These are phyloP conservation scores for Elsinoe necatrix DNA, from an alignment of 2,329 filamentous ascomycete genomes.

Conservation along the genomic window DNA sequence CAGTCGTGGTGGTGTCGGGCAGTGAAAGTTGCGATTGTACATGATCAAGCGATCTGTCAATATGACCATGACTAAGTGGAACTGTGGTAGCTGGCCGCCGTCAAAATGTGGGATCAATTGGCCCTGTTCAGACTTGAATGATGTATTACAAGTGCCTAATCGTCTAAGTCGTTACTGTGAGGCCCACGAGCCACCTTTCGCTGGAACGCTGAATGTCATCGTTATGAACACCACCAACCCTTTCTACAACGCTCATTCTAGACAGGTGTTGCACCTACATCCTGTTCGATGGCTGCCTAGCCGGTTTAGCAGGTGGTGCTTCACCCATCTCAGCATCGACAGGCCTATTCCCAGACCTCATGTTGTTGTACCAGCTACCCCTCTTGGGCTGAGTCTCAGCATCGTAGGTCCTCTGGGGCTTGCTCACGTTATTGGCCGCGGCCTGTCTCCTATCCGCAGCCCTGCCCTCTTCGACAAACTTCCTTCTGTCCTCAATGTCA, in stretches of 20 bases:
- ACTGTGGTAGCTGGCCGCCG: no score
- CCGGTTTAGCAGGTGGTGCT: neutral
- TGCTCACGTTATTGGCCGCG: conserved; percentile 12
- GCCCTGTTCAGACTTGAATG: no score
- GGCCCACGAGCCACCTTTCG: neutral
- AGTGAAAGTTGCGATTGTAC: no score
- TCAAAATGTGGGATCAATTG: no score
- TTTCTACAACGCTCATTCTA: neutral
- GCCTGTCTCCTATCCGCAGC: neutral
- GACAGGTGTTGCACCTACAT: neutral
- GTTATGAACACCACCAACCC: neutral
- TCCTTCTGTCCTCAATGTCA: conserved; percentile 25
- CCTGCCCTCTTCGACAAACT: conserved; percentile 14
- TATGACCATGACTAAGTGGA: no score
- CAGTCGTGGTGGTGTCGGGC: no score
- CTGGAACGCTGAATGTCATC: neutral
- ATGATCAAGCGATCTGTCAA: no score
- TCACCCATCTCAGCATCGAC: conserved; percentile 17
- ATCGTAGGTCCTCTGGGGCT: conserved; percentile 11
- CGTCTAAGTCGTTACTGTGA: neutral
- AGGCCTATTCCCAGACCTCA: neutral
- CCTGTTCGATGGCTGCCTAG: conserved; percentile 10
- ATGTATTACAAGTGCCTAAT: neutral
- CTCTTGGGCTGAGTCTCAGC: conserved; percentile 12
- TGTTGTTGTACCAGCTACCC: conserved; percentile 10